Evolutionary conservation across 805 yeast genomes (phyloP), one percentile per base, ranked within the genome.

Genomic region (Teunomyces kruisii): DNA sequence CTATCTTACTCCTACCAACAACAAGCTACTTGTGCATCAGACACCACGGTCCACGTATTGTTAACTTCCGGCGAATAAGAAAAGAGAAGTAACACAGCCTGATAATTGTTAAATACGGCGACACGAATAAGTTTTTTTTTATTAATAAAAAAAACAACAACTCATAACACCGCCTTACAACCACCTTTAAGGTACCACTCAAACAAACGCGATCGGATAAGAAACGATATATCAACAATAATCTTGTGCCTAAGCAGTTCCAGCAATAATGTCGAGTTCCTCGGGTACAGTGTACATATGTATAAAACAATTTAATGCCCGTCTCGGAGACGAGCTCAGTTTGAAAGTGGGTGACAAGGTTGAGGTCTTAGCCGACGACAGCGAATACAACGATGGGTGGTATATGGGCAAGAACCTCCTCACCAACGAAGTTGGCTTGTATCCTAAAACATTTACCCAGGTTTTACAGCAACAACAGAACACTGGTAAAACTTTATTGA

Each of bases 371-470:
- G 88, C 96, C 36, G 97, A 90, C 65, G 99, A 94, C 66, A 79
- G 84, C 50, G 97, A 88, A 58, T 94, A 86, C 64, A 86, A 88
- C 56, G 98, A 94, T 65, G 97, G 98, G 13, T 94, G 99, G 99
- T 94, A 85, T 60, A 86, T 88, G 75, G 96, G 97, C 3, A 83
- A 81, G 48, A 91, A 91, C 55, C 59, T 88, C 40, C 59, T 78
- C 40, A 83, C 92, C 0, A 79, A 80, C 43, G 77, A 79, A 43
- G 92, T 88, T 9, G 99, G 99, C 0, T 70, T 92, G 33, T 94
- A 90, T 59, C 99, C 99, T 10, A 87, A 86, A 53, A 81, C 89
- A 3, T 92, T 92, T 64, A 91, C 97, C 1, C 84, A 84, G 53
- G 60, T 78, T 8, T 64, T 67, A 32, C 57, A 53, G 32, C 42